These are phyloP conservation scores for Umbelopsis isabellina DNA, from an alignment of 192 early-diverging fungal genomes.

Conservation along the genomic window DNA sequence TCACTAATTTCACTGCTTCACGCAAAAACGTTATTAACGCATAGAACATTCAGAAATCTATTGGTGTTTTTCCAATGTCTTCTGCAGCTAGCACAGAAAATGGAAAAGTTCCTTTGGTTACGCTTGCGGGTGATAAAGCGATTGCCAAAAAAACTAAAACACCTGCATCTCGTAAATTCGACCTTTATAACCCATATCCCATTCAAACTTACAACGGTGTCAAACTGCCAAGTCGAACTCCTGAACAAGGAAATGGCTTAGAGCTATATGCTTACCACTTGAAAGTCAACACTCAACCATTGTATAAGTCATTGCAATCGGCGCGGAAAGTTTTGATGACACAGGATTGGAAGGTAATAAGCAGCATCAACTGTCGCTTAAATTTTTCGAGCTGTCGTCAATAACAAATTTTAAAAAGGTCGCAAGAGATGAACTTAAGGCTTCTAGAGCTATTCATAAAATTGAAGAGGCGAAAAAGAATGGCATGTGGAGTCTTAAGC, in stretches of 20 bases:
- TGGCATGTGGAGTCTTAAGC: slow-evolving; percentile 74
- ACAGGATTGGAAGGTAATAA: slow-evolving; percentile 73
- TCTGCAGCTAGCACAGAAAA: neutral
- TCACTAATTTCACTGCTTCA: neutral
- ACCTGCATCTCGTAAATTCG: slow-evolving; percentile 2
- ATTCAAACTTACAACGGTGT: slow-evolving; percentile 39
- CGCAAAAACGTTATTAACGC: neutral
- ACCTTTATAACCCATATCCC: slow-evolving; percentile 24
- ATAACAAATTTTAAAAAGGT: slow-evolving; percentile 42
- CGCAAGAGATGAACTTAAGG: slow-evolving; percentile 75
- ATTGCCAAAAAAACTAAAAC: neutral
- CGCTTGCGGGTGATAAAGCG: neutral
- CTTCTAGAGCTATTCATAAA: slow-evolving; percentile 61
- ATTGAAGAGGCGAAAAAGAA: slow-evolving; percentile 74
- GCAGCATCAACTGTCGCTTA: neutral
- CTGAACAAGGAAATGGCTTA: slow-evolving; percentile 27
- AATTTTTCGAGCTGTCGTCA: slow-evolving; percentile 15
- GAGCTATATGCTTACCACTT: slow-evolving; percentile 43
- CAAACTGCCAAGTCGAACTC: slow-evolving; percentile 24
- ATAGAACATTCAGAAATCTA: neutral
- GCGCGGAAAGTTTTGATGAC: slow-evolving; percentile 71
- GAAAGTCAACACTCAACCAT: slow-evolving; percentile 46
- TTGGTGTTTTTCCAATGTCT: slow-evolving; percentile 8
- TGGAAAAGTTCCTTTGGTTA: neutral
- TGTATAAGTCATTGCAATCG: slow-evolving; percentile 61